These are phyloP conservation scores for Acanthamoeba triangularis DNA, from an alignment of 208 protist species.

Conservation along the genomic window DNA sequence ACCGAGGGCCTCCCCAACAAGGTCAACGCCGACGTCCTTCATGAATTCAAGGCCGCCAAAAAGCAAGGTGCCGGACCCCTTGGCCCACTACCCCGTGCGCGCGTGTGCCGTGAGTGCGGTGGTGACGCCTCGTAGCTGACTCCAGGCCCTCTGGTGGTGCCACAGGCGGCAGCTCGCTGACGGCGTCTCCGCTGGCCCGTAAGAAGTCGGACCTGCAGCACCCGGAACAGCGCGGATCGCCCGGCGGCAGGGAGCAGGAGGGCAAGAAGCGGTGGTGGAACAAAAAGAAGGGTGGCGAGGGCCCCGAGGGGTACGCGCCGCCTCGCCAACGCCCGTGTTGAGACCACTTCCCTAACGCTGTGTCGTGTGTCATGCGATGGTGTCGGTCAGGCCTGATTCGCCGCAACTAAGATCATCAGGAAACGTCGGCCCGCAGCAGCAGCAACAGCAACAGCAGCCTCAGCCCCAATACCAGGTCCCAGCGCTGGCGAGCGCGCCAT, in stretches of 20 bases:
- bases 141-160: neutral
- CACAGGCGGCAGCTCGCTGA: neutral
- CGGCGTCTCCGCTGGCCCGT: neutral
- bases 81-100: neutral
- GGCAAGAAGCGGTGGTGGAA: slow-evolving; percentile 31
- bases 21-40: neutral
- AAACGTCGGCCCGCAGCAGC: neutral
- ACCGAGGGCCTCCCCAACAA: neutral
- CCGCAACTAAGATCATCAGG: neutral
- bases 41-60: slow-evolving; percentile 16
- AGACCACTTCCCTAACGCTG: neutral
- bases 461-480: slow-evolving; percentile 1
- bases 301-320: neutral
- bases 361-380: no score
- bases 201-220: neutral
- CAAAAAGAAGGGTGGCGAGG: slow-evolving; percentile 16
- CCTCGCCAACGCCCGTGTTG: neutral
- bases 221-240: neutral
- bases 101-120: neutral
- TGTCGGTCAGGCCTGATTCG: neutral
- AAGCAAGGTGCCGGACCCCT: neutral
- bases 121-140: neutral
- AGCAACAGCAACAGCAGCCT: neutral
- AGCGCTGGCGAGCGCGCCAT: neutral
- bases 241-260: neutral